Base-by-base conservation (phyloP, 2,329 filamentous ascomycete species). In the Fusarium nematophilum region DNA sequence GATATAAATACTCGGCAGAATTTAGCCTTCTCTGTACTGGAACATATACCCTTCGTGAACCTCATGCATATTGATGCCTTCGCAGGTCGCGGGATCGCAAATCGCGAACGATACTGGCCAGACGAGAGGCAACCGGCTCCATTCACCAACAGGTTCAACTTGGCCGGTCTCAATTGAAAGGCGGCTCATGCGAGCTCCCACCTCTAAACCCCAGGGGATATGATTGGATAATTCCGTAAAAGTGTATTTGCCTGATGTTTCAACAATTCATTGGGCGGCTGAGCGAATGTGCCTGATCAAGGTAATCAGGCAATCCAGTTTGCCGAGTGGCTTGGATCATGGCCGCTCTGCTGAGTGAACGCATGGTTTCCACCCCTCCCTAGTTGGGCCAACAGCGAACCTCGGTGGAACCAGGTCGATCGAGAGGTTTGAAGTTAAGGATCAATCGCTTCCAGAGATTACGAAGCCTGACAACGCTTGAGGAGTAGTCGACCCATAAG, bases 241-340 rank as follows among this genome's bases (percentile, higher is more conserved):
- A 47, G 27, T 31, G 49, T 21, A 51, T 31, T 23, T 38, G 44
- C 36, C 30, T 23, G n/a, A 25, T 29, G 27, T 29, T 27, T 51
- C 9, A 17, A 26, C 21, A 6, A 21, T 21, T 21, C 21, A 21
- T 21, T 21, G 21, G 4, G 21, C 6, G 21, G 21, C 46, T 57
- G 29, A 23, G 9, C 9, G 39, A 25, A 14, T 25, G 18, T 17
- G 44, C 23, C 31, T 37, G 7, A 30, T 31, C 27, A 21, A 33
- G 53, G 42, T 25, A n/a, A 42, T 52, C 10, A 31, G 21, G 21
- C 21, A 21, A 21, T 21, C 21, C 21, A 21, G 26, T 43, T 53
- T 53, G 49, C 17, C 18, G 49, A 11, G 31, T 61, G 51, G 59
- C 60, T 60, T 53, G 49, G 59, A 40, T 36, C 7, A 15, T 36